phyloP scores from a whole-genome alignment of 1,139 yeast species.

The Petasospora fabianii region DNA sequence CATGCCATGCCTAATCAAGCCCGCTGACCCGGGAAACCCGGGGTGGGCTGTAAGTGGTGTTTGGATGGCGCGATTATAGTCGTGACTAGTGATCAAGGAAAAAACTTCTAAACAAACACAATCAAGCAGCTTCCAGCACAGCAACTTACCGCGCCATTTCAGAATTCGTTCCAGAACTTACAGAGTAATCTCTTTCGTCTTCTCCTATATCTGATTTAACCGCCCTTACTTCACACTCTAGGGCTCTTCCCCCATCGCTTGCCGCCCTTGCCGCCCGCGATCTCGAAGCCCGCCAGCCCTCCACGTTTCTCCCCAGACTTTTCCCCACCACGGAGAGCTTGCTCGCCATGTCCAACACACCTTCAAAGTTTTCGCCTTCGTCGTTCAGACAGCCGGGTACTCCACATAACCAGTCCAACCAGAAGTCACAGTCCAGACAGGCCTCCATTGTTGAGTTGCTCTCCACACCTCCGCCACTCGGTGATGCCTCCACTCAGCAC shows the following conservation, averaged over 20 bases:
- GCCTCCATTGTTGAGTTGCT: constrained; percentile 80
- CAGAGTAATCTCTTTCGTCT: too few species aligned
- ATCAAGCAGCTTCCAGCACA: background rate
- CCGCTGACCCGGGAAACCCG: background rate
- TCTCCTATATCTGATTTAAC: too few species aligned
- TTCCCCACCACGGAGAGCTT: background rate
- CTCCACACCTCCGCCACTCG: constrained; percentile 76
- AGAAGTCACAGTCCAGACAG: constrained; percentile 37
- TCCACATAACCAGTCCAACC: constrained; percentile 24
- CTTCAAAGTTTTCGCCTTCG: constrained; percentile 32
- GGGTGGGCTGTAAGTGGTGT: background rate
- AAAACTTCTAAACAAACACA: background rate
- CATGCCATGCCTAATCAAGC: background rate
- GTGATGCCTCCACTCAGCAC: constrained; percentile 22
- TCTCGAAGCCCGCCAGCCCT: background rate
- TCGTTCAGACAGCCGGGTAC: constrained; percentile 37
- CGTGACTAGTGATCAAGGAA: constrained; percentile 1
- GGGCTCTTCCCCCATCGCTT: background rate
- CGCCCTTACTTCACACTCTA: too few species aligned
- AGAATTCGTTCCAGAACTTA: too few species aligned
- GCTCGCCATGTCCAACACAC: constrained; percentile 18
- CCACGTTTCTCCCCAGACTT: constrained; percentile 1
- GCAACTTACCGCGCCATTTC: too few species aligned
- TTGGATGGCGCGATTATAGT: constrained; percentile 1
- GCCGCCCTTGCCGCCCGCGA: too few species aligned